Conservation (phyloP, 2,329 filamentous ascomycete species). For the Aspergillus pseudoterreus region DNA sequence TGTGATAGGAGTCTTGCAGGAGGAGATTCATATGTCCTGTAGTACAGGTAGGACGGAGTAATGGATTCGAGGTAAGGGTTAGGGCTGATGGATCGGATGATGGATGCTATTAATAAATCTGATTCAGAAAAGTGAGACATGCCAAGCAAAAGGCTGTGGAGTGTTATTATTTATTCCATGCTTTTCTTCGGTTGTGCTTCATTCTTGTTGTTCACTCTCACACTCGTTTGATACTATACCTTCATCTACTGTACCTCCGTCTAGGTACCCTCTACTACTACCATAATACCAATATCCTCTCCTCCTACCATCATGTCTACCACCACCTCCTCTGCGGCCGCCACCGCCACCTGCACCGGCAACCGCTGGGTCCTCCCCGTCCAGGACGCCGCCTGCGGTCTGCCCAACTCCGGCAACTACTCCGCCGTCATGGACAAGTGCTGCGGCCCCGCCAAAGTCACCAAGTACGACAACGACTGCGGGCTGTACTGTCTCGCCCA, state of each 20-base stretch:
- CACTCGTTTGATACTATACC: neutral
- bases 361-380: conserved; percentile 44
- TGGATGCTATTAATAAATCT: neutral
- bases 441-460: conserved; percentile 44
- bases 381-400: conserved; percentile 45
- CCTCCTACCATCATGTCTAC: conserved; percentile 19
- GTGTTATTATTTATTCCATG: neutral
- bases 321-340: conserved; percentile 14
- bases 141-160: neutral
- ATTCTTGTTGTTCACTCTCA: no score
- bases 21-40: no score
- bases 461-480: conserved; percentile 48
- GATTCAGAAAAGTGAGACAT: neutral
- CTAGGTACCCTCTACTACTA: neutral
- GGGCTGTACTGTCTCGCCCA: conserved; percentile 50
- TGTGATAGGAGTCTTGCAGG: no score
- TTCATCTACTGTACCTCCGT: neutral
- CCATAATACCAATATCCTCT: no score
- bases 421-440: conserved; percentile 44
- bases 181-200: no score
- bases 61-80: no score
- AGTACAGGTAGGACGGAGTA: no score
- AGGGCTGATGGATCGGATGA: no score
- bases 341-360: conserved; percentile 17
- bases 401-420: conserved; percentile 39